A percentile compares a stretch with the other conserved stretches of the same genome.
These are phyloP conservation scores for Mucor mucedo DNA, from an alignment of 371 early-diverging fungal species.

Conservation along the genomic window DNA sequence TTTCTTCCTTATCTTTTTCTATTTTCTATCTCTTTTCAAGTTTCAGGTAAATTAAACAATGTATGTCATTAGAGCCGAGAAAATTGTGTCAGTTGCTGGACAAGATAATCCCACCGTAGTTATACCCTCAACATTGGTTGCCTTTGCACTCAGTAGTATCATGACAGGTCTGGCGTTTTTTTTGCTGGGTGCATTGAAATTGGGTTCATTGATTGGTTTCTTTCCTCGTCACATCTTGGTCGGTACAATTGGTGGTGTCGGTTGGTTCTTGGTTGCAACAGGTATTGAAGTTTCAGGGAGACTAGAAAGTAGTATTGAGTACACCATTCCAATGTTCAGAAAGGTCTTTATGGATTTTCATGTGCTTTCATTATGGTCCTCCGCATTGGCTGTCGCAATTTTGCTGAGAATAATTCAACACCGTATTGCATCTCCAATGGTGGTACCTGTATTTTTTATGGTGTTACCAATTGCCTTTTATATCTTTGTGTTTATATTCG, in stretches of 20 bases:
- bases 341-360: constrained; percentile 62
- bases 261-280: constrained; percentile 91
- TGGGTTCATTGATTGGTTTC: constrained; percentile 85
- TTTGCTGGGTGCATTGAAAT: constrained; percentile 81
- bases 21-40: not conserved
- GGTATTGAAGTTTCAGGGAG: constrained; percentile 89
- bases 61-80: constrained; percentile 57
- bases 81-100: constrained; percentile 67
- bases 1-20: constrained; percentile 9
- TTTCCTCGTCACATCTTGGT: constrained; percentile 96
- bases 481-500: constrained; percentile 57
- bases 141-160: constrained; percentile 84
- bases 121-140: constrained; percentile 88
- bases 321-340: constrained; percentile 59
- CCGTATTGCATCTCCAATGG: constrained; percentile 62
- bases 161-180: constrained; percentile 90
- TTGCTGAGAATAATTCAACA: constrained; percentile 61
- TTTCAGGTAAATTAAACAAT: constrained; percentile 1
- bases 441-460: constrained; percentile 89
- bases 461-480: constrained; percentile 83
- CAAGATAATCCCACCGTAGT: constrained; percentile 66
- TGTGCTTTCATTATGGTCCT: constrained; percentile 78
- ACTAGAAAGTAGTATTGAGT: constrained; percentile 56
- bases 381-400: constrained; percentile 75
- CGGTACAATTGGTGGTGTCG: constrained; percentile 95